Percentiles rank a stretch among this genome's conserved stretches.
Evolutionary conservation across 805 yeast species (phyloP).

Genomic region (Candida yuanshanica): DNA sequence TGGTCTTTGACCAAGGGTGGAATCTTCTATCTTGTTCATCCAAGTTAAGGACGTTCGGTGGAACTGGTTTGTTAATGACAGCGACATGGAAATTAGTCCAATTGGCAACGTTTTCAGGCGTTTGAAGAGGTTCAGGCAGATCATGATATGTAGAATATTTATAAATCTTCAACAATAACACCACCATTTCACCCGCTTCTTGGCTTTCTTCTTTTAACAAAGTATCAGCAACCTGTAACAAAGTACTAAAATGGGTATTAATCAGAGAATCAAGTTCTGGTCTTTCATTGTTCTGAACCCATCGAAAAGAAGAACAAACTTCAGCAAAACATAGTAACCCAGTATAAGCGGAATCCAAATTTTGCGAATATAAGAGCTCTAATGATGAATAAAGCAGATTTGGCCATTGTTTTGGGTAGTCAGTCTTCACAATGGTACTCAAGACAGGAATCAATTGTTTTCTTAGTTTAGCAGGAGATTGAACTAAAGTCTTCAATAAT

Average conservation of each 20-base stretch:
- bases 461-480: conserved; percentile 34
- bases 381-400: conserved; percentile 42
- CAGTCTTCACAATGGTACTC: conserved; percentile 43
- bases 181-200: conserved; percentile 66
- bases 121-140: conserved; percentile 61
- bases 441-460: conserved; percentile 48
- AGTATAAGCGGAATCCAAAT: conserved; percentile 44
- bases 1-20: conserved; percentile 67
- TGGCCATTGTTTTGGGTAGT: conserved; percentile 52
- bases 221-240: conserved; percentile 60
- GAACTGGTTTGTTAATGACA: conserved; percentile 55
- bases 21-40: conserved; percentile 46
- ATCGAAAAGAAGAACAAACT: conserved; percentile 64
- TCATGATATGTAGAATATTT: conserved; percentile 73
- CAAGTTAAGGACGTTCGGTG: conserved; percentile 43
- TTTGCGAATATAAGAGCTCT: conserved; percentile 38
- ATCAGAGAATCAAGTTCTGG: conserved; percentile 50
- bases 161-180: conserved; percentile 66
- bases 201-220: conserved; percentile 35
- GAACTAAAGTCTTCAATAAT: conserved; percentile 56
- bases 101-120: conserved; percentile 40
- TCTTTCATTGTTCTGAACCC: conserved; percentile 56
- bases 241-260: conserved; percentile 53
- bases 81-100: conserved; percentile 80
- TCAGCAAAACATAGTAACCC: conserved; percentile 70